Base-by-base conservation (phyloP, 768 basidiomycete genomes). In the Suillus cothurnatus region DNA sequence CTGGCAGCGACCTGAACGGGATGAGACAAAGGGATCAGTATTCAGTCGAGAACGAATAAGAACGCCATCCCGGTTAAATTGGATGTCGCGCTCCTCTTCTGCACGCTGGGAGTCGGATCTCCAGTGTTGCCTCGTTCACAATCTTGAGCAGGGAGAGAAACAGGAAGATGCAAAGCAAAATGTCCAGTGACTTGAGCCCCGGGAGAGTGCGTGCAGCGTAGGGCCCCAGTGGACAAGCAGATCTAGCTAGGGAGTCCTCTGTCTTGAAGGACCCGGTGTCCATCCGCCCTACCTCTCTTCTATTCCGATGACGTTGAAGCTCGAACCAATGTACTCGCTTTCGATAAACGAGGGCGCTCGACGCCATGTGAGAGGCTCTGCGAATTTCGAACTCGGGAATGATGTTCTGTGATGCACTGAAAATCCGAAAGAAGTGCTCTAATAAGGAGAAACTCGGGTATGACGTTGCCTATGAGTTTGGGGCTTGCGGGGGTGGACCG, bases 401-500 rank as follows among this genome's bases (percentile, higher is more conserved):
- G 74, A 45, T 45, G 21, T n/a, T 21, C 21, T 21, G 15, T 28
- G 28, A 19, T 31, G 19, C 28, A 31, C 28, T 26, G 9, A 76
- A n/a, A n/a, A 11, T n/a, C n/a, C 45, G 76, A 49, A 79, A n/a
- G 78, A 15, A 72, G n/a, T 63, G 15, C 26, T 67, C 66, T 17
- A 79, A 76, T 21, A 71, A 69, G 8, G 75, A 72, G 73, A n/a
- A n/a, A n/a, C 56, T 84, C 79, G 0, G 84, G 81, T 2, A 84
- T 75, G 65, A 84, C 81, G n/a, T n/a, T n/a, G n/a, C n/a, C n/a
- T n/a, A 86, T 79, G 61, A 85, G 68, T 12, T 73, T 79, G 43
- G 17, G 17, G 41, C 9, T 8, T 21, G 41, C 7, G 39, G 17
- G 39, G 39, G 17, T 19, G 39, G 39, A 41, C 39, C 39, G 17